Evolutionary conservation across 805 yeast genomes (phyloP).

Genomic region (Candida adriatica): DNA sequence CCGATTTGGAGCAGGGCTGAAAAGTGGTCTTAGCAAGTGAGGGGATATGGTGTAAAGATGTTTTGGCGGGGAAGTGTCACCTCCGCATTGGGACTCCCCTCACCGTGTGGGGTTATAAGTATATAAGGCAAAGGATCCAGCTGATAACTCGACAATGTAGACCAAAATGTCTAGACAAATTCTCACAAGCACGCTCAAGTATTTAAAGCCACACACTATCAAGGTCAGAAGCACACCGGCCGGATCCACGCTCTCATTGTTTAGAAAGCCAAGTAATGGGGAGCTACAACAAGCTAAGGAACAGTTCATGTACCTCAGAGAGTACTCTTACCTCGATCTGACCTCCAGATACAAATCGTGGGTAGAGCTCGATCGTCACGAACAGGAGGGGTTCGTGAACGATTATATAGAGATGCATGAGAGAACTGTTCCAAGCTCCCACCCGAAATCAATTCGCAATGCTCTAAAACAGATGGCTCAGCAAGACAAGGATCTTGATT

Average conservation of each 20-base stretch:
- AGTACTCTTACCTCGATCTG: slow-evolving; percentile 7
- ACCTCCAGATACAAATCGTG: slow-evolving; percentile 13
- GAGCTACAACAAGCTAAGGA: slow-evolving; percentile 6
- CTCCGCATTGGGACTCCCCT: too few relatives aligned
- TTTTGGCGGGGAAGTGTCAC: too few relatives aligned
- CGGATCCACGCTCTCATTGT: slow-evolving; percentile 7
- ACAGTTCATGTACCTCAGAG: slow-evolving; percentile 8
- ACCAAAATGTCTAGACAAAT: background rate
- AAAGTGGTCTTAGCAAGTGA: too few relatives aligned
- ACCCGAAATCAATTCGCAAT: slow-evolving; percentile 9
- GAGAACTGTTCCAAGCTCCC: slow-evolving; percentile 7
- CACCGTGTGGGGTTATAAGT: too few relatives aligned
- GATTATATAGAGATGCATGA: slow-evolving; percentile 7
- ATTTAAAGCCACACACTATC: slow-evolving; percentile 11
- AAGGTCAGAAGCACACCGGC: slow-evolving; percentile 7
- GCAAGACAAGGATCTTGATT: slow-evolving; percentile 13
- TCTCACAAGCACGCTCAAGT: slow-evolving; percentile 10
- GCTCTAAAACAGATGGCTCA: slow-evolving; percentile 10
- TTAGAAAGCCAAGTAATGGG: slow-evolving; percentile 5
- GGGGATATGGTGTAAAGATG: too few relatives aligned
- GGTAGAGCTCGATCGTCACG: slow-evolving; percentile 11
- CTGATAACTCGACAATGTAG: too few relatives aligned
- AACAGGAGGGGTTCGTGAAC: slow-evolving; percentile 7
- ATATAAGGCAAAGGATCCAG: too few relatives aligned
- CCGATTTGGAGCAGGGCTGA: too few relatives aligned